A percentile compares a stretch with the other conserved stretches of the same genome.
Evolutionary conservation across 495 filamentous ascomycete species (phyloP).

Genomic region (Pyrenula massariospora): DNA sequence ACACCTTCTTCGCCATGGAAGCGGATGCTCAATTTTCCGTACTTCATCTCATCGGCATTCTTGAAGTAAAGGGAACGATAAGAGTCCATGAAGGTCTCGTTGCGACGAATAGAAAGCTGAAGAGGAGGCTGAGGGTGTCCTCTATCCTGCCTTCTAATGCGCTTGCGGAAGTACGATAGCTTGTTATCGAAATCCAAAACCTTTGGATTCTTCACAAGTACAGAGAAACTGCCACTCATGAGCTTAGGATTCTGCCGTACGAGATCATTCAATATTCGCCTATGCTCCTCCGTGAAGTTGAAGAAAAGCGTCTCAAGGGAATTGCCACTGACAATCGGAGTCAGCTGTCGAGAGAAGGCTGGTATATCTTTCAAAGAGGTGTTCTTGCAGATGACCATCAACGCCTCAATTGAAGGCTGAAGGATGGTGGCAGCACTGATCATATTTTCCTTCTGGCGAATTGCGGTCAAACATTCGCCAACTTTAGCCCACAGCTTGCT

Average conservation of each 20-base stretch:
- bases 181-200: conserved; percentile 99
- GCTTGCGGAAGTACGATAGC: conserved; percentile 95
- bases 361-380: conserved; percentile 65
- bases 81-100: conserved; percentile 96
- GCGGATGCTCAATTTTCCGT: conserved; percentile 91
- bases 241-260: conserved; percentile 93
- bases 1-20: conserved; percentile 98
- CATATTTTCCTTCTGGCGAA: conserved; percentile 85
- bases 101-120: conserved; percentile 80
- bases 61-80: conserved; percentile 97
- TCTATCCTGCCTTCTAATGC: conserved; percentile 58
- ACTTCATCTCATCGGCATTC: conserved; percentile 89
- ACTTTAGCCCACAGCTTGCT: conserved; percentile 83
- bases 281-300: conserved; percentile 95
- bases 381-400: conserved; percentile 99
- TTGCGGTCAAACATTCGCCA: conserved; percentile 80
- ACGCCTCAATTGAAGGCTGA: conserved; percentile 80
- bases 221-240: conserved; percentile 94
- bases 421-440: conserved; percentile 94
- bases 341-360: conserved; percentile 48
- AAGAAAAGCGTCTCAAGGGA: conserved; percentile 85
- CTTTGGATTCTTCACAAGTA: conserved; percentile 96
- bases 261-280: conserved; percentile 95
- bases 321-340: conserved; percentile 49
- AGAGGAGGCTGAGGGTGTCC: conserved; percentile 62